Evolutionary conservation across 2,329 filamentous ascomycete genomes (phyloP).

Genomic region (Colletotrichum tanaceti): DNA sequence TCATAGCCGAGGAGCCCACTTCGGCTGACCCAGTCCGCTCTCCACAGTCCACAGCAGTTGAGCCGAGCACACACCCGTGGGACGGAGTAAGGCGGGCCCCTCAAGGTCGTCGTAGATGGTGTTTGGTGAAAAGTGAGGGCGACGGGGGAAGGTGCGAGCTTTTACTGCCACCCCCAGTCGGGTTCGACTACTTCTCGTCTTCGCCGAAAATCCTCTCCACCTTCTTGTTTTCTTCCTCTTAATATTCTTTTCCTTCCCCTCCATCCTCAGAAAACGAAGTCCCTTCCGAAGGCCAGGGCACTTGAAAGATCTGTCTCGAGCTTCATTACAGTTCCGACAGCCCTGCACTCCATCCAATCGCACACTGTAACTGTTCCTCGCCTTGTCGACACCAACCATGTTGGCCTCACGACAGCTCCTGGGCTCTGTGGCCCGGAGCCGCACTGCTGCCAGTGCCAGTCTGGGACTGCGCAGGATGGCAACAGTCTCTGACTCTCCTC

Average conservation of each 20-base stretch:
- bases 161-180: slow-evolving; percentile 37
- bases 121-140: slow-evolving; percentile 14
- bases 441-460: slow-evolving; percentile 66
- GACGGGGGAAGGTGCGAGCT: slow-evolving; percentile 16
- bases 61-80: slow-evolving; percentile 31
- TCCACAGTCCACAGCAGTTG: slow-evolving; percentile 32
- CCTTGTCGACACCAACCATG: slow-evolving; percentile 63
- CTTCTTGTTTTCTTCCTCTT: slow-evolving; percentile 37
- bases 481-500: slow-evolving; percentile 84
- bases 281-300: slow-evolving; percentile 35
- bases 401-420: slow-evolving; percentile 78
- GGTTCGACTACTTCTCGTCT: slow-evolving; percentile 38
- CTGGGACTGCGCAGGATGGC: slow-evolving; percentile 79
- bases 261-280: slow-evolving; percentile 37
- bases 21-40: slow-evolving; percentile 26
- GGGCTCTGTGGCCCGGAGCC: slow-evolving; percentile 72
- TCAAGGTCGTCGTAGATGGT: slow-evolving; percentile 7
- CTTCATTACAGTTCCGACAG: slow-evolving; percentile 37
- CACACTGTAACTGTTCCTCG: slow-evolving; percentile 42
- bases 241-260: slow-evolving; percentile 44
- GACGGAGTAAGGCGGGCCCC: slow-evolving; percentile 9
- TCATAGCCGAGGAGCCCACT: slow-evolving; percentile 42
- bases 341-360: slow-evolving; percentile 47
- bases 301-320: slow-evolving; percentile 31
- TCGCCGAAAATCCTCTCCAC: slow-evolving; percentile 46